Conservation (phyloP, 805 yeast genomes). For the Hanseniaspora pseudoguilliermondii region DNA sequence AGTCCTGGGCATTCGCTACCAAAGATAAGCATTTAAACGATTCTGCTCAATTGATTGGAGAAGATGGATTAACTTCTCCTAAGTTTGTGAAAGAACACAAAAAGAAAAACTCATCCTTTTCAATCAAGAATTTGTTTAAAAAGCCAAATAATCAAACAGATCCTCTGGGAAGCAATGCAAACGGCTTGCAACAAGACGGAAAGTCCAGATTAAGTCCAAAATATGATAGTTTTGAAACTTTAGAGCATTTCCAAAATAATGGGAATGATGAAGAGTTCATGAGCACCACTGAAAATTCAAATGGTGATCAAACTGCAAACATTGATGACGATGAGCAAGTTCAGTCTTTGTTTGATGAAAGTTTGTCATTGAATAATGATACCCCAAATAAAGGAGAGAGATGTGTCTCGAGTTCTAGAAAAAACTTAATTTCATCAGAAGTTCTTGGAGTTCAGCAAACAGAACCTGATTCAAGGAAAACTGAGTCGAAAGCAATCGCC, state of each 20-base stretch:
- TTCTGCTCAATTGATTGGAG: constrained; percentile 2
- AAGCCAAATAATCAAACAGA: constrained; percentile 19
- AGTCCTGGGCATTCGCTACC: constrained; percentile 9
- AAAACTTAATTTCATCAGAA: constrained; percentile 1
- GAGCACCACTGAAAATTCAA: neutral
- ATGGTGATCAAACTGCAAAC: neutral
- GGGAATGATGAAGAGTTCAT: constrained; percentile 10
- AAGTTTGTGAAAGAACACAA: constrained; percentile 19
- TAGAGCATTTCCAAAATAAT: constrained; percentile 8
- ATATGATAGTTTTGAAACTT: constrained; percentile 3
- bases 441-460: neutral
- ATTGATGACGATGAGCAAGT: neutral
- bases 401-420: neutral
- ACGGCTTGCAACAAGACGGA: neutral
- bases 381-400: neutral
- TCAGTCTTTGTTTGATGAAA: neutral
- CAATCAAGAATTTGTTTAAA: constrained; percentile 24
- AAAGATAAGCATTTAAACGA: neutral
- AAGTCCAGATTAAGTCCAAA: neutral
- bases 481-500: too few species aligned
- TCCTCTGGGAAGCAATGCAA: neutral
- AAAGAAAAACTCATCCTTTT: constrained; percentile 21
- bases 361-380: neutral
- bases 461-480: neutral
- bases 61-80: constrained; percentile 8